Conservation (phyloP, 2,329 filamentous ascomycete genomes). For the Didymella sp. region DNA sequence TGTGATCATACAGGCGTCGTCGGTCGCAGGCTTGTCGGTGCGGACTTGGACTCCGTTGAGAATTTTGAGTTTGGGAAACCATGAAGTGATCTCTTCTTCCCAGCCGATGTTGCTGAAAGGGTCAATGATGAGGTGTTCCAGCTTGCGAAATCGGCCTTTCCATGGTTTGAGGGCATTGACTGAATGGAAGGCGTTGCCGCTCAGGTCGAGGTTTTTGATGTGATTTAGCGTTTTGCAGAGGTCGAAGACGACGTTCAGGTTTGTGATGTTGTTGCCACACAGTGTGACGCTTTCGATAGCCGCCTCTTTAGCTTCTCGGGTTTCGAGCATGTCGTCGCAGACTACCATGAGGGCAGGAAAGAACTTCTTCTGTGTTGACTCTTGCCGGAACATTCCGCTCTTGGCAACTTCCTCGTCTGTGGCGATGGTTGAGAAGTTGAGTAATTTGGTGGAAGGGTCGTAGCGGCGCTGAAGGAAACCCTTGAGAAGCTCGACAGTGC, state of each 20-base stretch:
- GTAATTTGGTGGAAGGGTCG: constrained; percentile 71
- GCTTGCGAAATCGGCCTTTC: constrained; percentile 77
- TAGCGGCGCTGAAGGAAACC: constrained; percentile 78
- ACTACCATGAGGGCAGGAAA: constrained; percentile 92
- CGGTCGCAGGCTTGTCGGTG: constrained; percentile 62
- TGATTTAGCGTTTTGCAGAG: constrained; percentile 83
- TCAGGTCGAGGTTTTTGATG: constrained; percentile 86
- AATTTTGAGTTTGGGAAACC: constrained; percentile 81
- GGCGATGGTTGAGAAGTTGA: constrained; percentile 81
- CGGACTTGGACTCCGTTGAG: constrained; percentile 79
- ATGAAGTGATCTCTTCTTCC: constrained; percentile 72
- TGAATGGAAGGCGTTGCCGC: constrained; percentile 77
- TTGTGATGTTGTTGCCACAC: constrained; percentile 77
- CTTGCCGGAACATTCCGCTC: constrained; percentile 77
- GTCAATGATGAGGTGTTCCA: constrained; percentile 80
- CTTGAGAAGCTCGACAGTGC: constrained; percentile 69
- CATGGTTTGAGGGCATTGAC: constrained; percentile 74
- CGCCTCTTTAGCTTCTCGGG: constrained; percentile 72
- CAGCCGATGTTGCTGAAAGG: constrained; percentile 58
- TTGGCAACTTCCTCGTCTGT: constrained; percentile 73
- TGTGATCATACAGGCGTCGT: constrained; percentile 34
- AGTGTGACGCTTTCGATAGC: constrained; percentile 84
- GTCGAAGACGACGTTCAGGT: constrained; percentile 74
- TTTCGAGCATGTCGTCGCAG: constrained; percentile 78
- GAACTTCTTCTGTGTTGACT: constrained; percentile 79